These are phyloP conservation scores for Gelatoporia subvermispora DNA, from an alignment of 768 basidiomycete species.

Conservation along the genomic window DNA sequence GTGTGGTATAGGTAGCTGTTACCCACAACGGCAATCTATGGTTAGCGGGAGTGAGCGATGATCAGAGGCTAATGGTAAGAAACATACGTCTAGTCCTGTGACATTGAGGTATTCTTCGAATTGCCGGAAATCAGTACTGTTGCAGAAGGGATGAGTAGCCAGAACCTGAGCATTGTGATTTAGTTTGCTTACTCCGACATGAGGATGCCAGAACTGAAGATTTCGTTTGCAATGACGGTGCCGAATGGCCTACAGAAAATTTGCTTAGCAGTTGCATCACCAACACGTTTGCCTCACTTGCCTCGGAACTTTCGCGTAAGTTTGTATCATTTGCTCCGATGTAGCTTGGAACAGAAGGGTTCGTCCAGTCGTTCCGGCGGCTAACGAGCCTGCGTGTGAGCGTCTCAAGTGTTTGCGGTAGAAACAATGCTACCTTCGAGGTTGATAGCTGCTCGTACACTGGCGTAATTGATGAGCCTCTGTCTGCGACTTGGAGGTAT, in stretches of 20 bases:
- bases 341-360: conserved; percentile 96
- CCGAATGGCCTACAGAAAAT: conserved; percentile 63
- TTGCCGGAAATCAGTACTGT: conserved; percentile 91
- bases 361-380: conserved; percentile 81
- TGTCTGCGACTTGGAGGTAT: background rate
- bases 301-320: conserved; percentile 83
- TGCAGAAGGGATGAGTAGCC: background rate
- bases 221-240: conserved; percentile 84
- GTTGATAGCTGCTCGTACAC: conserved; percentile 83
- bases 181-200: conserved; percentile 77
- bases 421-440: conserved; percentile 59
- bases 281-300: conserved; percentile 15
- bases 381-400: conserved; percentile 29
- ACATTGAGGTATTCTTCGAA: conserved; percentile 88
- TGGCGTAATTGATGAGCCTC: conserved; percentile 21
- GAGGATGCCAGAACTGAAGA: conserved; percentile 88
- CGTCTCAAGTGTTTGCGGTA: background rate
- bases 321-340: conserved; percentile 89
- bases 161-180: background rate
- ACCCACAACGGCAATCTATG: conserved; percentile 83
- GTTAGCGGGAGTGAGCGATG: background rate
- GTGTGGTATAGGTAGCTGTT: conserved; percentile 95
- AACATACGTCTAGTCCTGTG: conserved; percentile 80
- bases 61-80: background rate
- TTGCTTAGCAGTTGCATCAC: background rate